Conservation (phyloP, 345 rosid genomes). For the Zanthoxylum bungeanum region DNA sequence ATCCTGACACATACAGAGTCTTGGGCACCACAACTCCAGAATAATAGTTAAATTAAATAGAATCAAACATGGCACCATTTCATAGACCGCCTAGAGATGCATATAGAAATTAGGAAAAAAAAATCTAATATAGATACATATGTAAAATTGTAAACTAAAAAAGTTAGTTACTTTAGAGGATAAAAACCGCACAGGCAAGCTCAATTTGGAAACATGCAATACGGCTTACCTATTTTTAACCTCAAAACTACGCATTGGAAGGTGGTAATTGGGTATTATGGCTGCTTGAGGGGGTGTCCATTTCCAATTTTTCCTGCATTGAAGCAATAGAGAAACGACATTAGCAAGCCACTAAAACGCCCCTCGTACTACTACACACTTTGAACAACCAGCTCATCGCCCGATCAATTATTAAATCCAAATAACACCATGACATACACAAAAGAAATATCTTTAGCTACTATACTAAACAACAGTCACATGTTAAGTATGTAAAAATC, state of each 20-base stretch:
- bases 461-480: too few species aligned
- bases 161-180: background rate
- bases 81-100: background rate
- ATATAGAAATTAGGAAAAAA: background rate
- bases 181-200: background rate
- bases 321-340: background rate
- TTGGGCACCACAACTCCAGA: background rate
- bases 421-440: too few species aligned
- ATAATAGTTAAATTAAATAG: background rate
- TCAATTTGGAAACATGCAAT: background rate
- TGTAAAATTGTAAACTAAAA: background rate
- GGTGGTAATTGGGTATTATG: slow-evolving; percentile 58
- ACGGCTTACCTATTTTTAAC: slow-evolving; percentile 55
- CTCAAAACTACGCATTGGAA: slow-evolving; percentile 80
- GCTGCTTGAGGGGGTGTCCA: slow-evolving; percentile 68
- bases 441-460: too few species aligned
- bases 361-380: too few species aligned
- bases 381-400: too few species aligned
- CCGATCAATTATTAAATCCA: too few species aligned
- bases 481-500: background rate
- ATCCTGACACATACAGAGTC: background rate
- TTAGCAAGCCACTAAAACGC: background rate
- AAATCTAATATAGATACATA: background rate
- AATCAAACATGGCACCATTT: background rate
- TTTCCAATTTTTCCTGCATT: slow-evolving; percentile 38